Evolutionary conservation across 352 stramenopile genomes (phyloP).

Genomic region (Pythium dissotocum): DNA sequence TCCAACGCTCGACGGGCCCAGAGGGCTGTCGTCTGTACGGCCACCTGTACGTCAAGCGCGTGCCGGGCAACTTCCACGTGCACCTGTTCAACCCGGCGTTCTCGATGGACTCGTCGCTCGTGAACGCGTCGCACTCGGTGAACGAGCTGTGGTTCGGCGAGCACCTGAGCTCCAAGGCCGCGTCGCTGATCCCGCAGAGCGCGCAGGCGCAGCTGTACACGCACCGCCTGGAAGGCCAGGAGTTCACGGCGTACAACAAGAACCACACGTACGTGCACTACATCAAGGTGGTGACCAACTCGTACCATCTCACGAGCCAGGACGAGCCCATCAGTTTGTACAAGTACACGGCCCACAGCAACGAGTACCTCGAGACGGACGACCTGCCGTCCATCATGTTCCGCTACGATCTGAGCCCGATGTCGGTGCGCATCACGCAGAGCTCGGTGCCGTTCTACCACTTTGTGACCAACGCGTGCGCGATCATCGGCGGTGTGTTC

Average conservation of each 20-base stretch:
- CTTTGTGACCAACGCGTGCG: slow-evolving; percentile 82
- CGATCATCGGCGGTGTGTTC: slow-evolving; percentile 82
- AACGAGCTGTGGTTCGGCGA: slow-evolving; percentile 97
- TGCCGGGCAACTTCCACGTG: slow-evolving; percentile 98
- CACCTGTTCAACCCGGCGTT: slow-evolving; percentile 96
- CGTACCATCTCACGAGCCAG: slow-evolving; percentile 74
- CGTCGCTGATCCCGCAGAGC: slow-evolving; percentile 83
- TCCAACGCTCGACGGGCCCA: slow-evolving; percentile 59
- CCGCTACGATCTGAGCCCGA: slow-evolving; percentile 87
- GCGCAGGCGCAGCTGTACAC: slow-evolving; percentile 92
- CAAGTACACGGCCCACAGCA: slow-evolving; percentile 91
- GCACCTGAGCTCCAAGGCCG: slow-evolving; percentile 46
- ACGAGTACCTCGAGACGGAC: slow-evolving; percentile 87
- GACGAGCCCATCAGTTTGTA: slow-evolving; percentile 67
- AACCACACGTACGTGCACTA: slow-evolving; percentile 99
- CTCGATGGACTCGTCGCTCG: slow-evolving; percentile 83
- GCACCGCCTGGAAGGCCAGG: slow-evolving; percentile 90
- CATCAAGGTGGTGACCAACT: slow-evolving; percentile 97
- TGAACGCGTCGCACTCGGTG: slow-evolving; percentile 95
- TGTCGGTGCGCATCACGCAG: slow-evolving; percentile 95
- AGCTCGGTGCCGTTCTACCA: slow-evolving; percentile 84
- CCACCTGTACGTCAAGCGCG: slow-evolving; percentile 86
- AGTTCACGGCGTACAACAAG: slow-evolving; percentile 91
- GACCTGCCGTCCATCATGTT: slow-evolving; percentile 91
- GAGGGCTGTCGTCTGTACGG: slow-evolving; percentile 82